Evolutionary conservation across 495 filamentous ascomycete species (phyloP).

Genomic region (Trichoderma gamsii): DNA sequence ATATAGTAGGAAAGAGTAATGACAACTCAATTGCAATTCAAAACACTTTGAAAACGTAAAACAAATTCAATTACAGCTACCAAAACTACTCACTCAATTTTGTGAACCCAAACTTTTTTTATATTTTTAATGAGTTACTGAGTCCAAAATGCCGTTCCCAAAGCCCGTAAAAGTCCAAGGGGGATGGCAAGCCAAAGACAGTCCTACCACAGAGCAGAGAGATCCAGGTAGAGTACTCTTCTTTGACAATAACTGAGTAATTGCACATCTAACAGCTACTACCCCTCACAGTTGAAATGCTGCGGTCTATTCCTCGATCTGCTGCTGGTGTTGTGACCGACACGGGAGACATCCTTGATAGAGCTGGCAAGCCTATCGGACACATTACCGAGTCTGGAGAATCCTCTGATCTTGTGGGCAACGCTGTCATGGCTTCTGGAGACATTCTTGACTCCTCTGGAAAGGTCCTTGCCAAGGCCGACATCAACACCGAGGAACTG

Average conservation of each 20-base stretch:
- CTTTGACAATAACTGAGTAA: not conserved
- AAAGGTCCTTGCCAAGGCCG: constrained; percentile 71
- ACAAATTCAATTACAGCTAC: not conserved
- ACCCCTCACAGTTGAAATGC: not conserved
- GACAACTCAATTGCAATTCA: not conserved
- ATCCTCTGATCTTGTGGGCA: constrained; percentile 60
- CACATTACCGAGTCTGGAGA: constrained; percentile 67
- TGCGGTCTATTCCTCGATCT: constrained; percentile 3
- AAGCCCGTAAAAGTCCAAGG: not conserved
- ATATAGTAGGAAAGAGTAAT: not conserved
- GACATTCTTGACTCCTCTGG: constrained; percentile 73
- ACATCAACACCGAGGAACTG: constrained; percentile 72
- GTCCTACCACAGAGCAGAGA: not conserved
- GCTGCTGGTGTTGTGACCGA: constrained; percentile 56
- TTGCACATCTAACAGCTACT: not conserved
- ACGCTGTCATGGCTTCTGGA: constrained; percentile 73
- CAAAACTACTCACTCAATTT: not conserved
- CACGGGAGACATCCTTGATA: constrained; percentile 73
- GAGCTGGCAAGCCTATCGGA: constrained; percentile 62
- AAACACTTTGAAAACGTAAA: not conserved
- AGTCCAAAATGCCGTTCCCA: constrained; percentile 4
- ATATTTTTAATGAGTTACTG: not conserved
- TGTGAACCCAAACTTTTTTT: not conserved
- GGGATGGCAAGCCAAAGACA: constrained; percentile 8
- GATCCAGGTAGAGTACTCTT: not conserved